Conservation (phyloP, 192 early-diverging fungal genomes). For the Coemansia sp. region DNA sequence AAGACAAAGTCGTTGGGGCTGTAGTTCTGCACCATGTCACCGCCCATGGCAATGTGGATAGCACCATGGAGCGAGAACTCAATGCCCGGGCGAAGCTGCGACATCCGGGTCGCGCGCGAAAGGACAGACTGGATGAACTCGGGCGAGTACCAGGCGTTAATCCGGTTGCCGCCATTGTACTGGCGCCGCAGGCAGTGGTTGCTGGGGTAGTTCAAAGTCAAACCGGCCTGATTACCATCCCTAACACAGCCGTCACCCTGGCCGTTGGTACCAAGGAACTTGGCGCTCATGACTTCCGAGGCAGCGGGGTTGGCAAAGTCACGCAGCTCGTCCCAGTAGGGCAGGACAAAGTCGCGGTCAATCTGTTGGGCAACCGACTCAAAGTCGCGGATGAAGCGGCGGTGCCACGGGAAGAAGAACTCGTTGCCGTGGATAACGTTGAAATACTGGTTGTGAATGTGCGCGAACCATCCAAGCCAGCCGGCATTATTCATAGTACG, state of each 20-base stretch:
- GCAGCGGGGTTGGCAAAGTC: conserved; percentile 52
- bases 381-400: conserved; percentile 52
- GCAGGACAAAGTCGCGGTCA: conserved; percentile 38
- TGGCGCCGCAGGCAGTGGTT: conserved; percentile 50
- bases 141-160: conserved; percentile 49
- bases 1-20: conserved; percentile 59
- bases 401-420: conserved; percentile 57
- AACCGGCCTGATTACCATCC: conserved; percentile 26
- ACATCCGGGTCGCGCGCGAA: conserved; percentile 38
- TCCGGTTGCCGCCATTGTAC: conserved; percentile 49
- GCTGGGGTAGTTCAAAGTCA: conserved; percentile 33
- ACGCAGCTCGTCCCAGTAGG: conserved; percentile 58
- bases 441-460: conserved; percentile 41
- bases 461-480: conserved; percentile 46
- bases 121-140: conserved; percentile 52
- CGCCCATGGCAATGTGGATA: conserved; percentile 50
- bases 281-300: conserved; percentile 36
- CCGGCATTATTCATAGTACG: conserved; percentile 35
- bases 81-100: conserved; percentile 45
- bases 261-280: conserved; percentile 49
- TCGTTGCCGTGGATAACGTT: conserved; percentile 45
- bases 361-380: conserved; percentile 47
- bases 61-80: conserved; percentile 53
- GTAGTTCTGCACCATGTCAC: conserved; percentile 51
- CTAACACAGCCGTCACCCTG: conserved; percentile 36